phyloP scores from a whole-genome alignment of 257 asterid species.

The Haberlea rhodopensis region DNA sequence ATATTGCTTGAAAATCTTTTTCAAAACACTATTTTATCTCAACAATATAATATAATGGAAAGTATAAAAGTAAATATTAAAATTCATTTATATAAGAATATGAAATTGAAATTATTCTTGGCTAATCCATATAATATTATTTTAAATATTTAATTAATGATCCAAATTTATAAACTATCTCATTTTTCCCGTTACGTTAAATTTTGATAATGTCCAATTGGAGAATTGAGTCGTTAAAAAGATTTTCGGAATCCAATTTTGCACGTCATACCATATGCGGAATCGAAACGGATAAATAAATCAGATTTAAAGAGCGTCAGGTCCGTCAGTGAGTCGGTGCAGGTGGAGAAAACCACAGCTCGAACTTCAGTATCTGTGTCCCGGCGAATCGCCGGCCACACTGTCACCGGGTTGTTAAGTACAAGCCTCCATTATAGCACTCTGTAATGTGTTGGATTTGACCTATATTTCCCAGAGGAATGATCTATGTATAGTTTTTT shows the following conservation, averaged over 20 bases:
- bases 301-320: slow-evolving; percentile 45
- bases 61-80: too few relatives aligned
- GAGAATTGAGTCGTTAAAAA: too few relatives aligned
- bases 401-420: slow-evolving; percentile 27
- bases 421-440: not conserved
- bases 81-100: too few relatives aligned
- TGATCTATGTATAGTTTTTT: slow-evolving; percentile 14
- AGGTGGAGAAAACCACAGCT: slow-evolving; percentile 23
- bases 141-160: too few relatives aligned
- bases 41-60: too few relatives aligned
- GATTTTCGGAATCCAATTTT: not conserved
- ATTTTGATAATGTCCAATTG: too few relatives aligned
- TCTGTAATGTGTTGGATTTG: not conserved
- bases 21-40: too few relatives aligned
- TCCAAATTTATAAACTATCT: too few relatives aligned
- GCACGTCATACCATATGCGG: slow-evolving; percentile 36
- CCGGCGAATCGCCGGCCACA: slow-evolving; percentile 45
- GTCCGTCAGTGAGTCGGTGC: slow-evolving; percentile 68
- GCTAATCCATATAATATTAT: too few relatives aligned
- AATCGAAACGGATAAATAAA: slow-evolving; percentile 61
- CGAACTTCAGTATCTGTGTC: slow-evolving; percentile 12
- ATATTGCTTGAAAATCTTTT: too few relatives aligned
- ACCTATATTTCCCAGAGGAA: slow-evolving; percentile 19
- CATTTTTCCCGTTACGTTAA: too few relatives aligned
- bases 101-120: too few relatives aligned